These are phyloP conservation scores for Psilocybe tampanensis DNA, from an alignment of 768 basidiomycete genomes.

Conservation along the genomic window DNA sequence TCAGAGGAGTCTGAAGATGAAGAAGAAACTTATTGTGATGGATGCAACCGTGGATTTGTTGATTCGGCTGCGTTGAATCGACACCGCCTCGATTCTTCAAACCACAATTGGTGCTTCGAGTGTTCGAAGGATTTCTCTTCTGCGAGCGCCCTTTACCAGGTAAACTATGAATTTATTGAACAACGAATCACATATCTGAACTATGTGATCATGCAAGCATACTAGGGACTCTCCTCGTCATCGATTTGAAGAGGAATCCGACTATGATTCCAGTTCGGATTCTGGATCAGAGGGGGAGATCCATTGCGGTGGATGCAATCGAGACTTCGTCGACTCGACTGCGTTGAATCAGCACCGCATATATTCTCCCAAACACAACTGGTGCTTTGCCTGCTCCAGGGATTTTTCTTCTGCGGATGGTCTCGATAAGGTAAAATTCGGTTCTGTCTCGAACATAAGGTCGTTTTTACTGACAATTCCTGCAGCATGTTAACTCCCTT, in stretches of 20 bases:
- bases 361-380: conserved; percentile 26
- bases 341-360: conserved; percentile 14
- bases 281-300: neutral
- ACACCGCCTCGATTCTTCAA: conserved; percentile 5
- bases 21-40: conserved; percentile 11
- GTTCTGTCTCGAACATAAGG: too few relatives aligned
- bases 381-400: conserved; percentile 32
- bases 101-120: conserved; percentile 34
- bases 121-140: conserved; percentile 30
- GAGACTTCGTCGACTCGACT: conserved; percentile 2
- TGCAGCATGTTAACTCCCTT: conserved; percentile 29
- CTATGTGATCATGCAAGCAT: too few relatives aligned
- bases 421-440: conserved; percentile 16
- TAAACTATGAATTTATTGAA: too few relatives aligned
- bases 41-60: conserved; percentile 8
- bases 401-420: conserved; percentile 25
- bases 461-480: neutral
- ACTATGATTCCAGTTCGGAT: neutral
- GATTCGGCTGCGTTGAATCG: conserved; percentile 9
- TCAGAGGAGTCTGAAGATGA: neutral
- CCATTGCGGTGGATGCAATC: conserved; percentile 12
- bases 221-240: too few relatives aligned
- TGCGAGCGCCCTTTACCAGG: neutral
- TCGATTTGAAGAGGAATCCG: too few relatives aligned
- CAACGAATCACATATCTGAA: too few relatives aligned